phyloP scores from a whole-genome alignment of 768 basidiomycete species.

The Dacryopinax spathularia region DNA sequence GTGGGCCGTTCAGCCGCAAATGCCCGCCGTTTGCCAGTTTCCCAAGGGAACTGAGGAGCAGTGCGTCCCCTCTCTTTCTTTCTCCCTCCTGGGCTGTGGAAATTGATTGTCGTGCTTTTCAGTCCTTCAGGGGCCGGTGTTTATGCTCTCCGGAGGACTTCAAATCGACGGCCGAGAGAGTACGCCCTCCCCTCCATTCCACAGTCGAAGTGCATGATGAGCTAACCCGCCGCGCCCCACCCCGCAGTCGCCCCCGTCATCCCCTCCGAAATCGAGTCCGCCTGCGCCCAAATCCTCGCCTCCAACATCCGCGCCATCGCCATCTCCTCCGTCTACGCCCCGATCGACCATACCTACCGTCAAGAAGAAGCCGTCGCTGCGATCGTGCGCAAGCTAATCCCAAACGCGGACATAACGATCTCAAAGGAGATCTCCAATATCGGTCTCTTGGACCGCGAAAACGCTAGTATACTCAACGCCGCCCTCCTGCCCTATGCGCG shows the following conservation, averaged over 20 bases:
- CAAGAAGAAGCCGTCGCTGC: slow-evolving; percentile 9
- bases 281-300: neutral
- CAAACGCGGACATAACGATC: neutral
- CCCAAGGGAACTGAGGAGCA: slow-evolving; percentile 24
- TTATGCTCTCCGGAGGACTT: neutral
- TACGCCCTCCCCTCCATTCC: neutral
- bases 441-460: slow-evolving; percentile 50
- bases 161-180: neutral
- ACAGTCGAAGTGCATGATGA: neutral
- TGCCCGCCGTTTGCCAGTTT: slow-evolving; percentile 44
- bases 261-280: neutral
- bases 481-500: slow-evolving; percentile 17
- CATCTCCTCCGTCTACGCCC: slow-evolving; percentile 6
- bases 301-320: slow-evolving; percentile 6
- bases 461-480: slow-evolving; percentile 37
- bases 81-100: too few species aligned
- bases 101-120: neutral
- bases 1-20: slow-evolving; percentile 40
- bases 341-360: slow-evolving; percentile 8
- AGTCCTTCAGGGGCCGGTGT: neutral
- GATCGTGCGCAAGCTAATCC: slow-evolving; percentile 5
- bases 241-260: neutral
- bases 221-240: too few species aligned
- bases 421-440: slow-evolving; percentile 23
- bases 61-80: neutral